Evolutionary conservation across 2,329 filamentous ascomycete genomes (phyloP).

Genomic region (Hypocrella siamensis): DNA sequence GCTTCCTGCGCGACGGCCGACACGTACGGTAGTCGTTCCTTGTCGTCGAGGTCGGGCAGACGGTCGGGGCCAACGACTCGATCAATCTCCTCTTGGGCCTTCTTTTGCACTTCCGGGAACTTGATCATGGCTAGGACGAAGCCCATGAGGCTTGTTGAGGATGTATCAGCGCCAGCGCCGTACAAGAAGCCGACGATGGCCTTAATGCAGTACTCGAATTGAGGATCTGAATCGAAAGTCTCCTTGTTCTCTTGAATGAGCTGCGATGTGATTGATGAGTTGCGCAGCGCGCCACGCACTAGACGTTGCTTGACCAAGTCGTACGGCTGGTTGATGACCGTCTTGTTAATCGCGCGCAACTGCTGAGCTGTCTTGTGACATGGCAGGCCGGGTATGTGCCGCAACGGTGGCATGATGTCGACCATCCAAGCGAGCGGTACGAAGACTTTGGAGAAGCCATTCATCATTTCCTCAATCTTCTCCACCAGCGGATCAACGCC

Average conservation of each 20-base stretch:
- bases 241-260: slow-evolving; percentile 1
- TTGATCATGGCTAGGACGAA: neutral
- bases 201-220: slow-evolving; percentile 1
- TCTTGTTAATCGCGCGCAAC: slow-evolving; percentile 9
- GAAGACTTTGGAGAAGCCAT: slow-evolving; percentile 12
- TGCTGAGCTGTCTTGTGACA: slow-evolving; percentile 14
- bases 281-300: slow-evolving; percentile 2
- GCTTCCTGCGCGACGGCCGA: neutral
- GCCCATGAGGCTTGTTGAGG: neutral
- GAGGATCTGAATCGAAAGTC: neutral
- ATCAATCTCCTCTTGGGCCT: slow-evolving; percentile 1
- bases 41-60: neutral
- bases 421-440: slow-evolving; percentile 16
- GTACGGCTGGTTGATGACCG: slow-evolving; percentile 11
- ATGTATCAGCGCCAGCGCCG: slow-evolving; percentile 5
- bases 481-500: slow-evolving; percentile 13
- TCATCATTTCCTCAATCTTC: slow-evolving; percentile 15
- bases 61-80: neutral
- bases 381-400: slow-evolving; percentile 13
- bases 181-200: neutral
- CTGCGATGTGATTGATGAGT: slow-evolving; percentile 12
- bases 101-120: neutral
- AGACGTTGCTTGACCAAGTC: slow-evolving; percentile 13
- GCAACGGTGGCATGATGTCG: slow-evolving; percentile 14
- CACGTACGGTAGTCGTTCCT: neutral